phyloP scores from a whole-genome alignment of 2,329 filamentous ascomycete species.

The Teratosphaeria gauchensis region DNA sequence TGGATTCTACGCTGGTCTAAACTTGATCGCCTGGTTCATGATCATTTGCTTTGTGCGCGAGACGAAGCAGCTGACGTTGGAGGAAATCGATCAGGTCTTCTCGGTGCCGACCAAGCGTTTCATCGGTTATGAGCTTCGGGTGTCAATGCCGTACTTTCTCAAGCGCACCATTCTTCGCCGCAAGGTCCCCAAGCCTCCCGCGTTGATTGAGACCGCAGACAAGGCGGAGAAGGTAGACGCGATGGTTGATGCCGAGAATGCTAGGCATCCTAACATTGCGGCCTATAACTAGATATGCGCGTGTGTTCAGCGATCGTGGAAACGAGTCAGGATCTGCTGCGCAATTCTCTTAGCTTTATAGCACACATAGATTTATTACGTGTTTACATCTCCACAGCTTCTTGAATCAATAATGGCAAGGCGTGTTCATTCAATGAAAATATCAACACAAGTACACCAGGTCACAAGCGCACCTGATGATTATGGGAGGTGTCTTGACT shows the following conservation, averaged over 20 bases:
- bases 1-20: conserved; percentile 49
- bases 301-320: too few relatives aligned
- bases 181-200: conserved; percentile 29
- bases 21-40: conserved; percentile 45
- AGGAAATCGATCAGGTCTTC: conserved; percentile 44
- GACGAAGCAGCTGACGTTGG: conserved; percentile 39
- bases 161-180: conserved; percentile 30
- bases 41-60: conserved; percentile 39
- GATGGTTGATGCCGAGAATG: background rate
- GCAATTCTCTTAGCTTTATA: too few relatives aligned
- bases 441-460: too few relatives aligned
- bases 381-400: too few relatives aligned
- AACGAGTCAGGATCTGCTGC: too few relatives aligned
- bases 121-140: conserved; percentile 30
- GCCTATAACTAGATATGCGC: background rate
- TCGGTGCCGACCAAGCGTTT: conserved; percentile 38
- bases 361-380: too few relatives aligned
- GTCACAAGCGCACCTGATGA: too few relatives aligned
- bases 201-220: conserved; percentile 24
- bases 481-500: background rate
- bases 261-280: background rate
- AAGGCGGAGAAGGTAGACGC: conserved; percentile 10
- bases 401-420: too few relatives aligned
- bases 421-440: too few relatives aligned
- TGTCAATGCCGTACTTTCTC: conserved; percentile 34